Conservation (phyloP, 345 rosid genomes). For the Aethionema arabicum region DNA sequence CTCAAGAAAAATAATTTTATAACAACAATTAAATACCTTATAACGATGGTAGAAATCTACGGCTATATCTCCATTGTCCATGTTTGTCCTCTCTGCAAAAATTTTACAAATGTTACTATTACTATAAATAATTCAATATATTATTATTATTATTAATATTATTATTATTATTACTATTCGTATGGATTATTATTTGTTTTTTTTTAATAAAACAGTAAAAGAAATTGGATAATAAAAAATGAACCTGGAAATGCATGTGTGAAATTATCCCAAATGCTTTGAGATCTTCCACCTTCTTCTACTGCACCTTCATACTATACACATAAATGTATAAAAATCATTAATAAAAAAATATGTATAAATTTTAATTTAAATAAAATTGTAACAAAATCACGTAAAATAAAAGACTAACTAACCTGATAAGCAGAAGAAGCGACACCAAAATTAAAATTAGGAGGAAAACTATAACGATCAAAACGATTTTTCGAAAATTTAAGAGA, state of each 20-base stretch:
- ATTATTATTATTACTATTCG: no score
- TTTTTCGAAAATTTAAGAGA: conserved; percentile 2
- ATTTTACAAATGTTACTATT: not conserved
- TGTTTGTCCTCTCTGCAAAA: conserved; percentile 14
- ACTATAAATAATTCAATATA: no score
- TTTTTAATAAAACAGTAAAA: not conserved
- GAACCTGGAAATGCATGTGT: conserved; percentile 37
- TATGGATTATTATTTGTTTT: no score
- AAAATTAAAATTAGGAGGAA: conserved; percentile 34
- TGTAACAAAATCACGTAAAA: not conserved
- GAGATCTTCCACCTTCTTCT: conserved; percentile 39
- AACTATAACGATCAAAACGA: conserved; percentile 28
- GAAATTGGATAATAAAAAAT: not conserved
- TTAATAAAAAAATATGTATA: not conserved
- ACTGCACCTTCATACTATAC: conserved; percentile 45
- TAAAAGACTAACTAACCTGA: conserved; percentile 26
- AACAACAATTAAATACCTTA: conserved; percentile 22
- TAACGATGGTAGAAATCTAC: conserved; percentile 36
- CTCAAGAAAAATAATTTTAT: not conserved
- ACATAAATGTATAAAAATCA: not conserved
- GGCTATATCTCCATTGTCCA: conserved; percentile 28
- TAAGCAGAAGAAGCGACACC: conserved; percentile 42
- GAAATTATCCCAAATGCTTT: conserved; percentile 41
- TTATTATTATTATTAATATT: no score
- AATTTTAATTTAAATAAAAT: not conserved